Evolutionary conservation across 495 filamentous ascomycete genomes (phyloP), one percentile per base, ranked within the genome.

Genomic region (Aspergillus asperescens): DNA sequence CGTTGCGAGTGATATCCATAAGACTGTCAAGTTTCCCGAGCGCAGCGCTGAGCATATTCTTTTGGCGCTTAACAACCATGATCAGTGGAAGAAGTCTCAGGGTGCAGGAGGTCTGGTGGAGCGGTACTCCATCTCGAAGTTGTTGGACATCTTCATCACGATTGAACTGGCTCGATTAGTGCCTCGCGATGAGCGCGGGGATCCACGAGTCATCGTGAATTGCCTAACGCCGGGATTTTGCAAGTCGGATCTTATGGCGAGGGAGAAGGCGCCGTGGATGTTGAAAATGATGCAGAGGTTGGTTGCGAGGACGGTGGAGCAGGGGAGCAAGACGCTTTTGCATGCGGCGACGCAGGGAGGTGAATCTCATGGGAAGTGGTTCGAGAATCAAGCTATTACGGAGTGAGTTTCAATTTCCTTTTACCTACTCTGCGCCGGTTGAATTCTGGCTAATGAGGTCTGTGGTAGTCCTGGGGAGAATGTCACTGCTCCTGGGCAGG

Each of bases 311-410:
- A 62, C 56, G 12, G 54, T 56, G 1, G 56, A 63, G 28, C 29
- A 53, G 2, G 62, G 62, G 4, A 56, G 60, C 19, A 60, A 60
- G 9, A 60, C 62, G 5, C 38, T 68, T 40, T 37, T 64, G 3
- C 43, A 60, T 57, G 61, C 49, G 24, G 55, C 38, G 12, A 50
- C 38, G 10, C 22, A 35, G 20, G 56, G 48, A 22, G 50, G 28
- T 27, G 61, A 49, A 19, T 37, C 31, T 12, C 55, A 62, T 39
- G 59, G 59, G 20, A 34, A 39, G 32, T 62, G 51, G 56, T 48
- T 58, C 24, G 59, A 58, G 43, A 55, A 62, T 42, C 48, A 56
- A 35, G 50, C 27, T 20, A 20, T 58, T 29, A 20, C 51, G 10
- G 52, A 55, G 59, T 61, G 46, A 58, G 59, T 61, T 8, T 12